A percentile compares a stretch with the other conserved stretches of the same genome.
Conservation (phyloP, 140 eudicot species). For the Senecio squalidus region DNA sequence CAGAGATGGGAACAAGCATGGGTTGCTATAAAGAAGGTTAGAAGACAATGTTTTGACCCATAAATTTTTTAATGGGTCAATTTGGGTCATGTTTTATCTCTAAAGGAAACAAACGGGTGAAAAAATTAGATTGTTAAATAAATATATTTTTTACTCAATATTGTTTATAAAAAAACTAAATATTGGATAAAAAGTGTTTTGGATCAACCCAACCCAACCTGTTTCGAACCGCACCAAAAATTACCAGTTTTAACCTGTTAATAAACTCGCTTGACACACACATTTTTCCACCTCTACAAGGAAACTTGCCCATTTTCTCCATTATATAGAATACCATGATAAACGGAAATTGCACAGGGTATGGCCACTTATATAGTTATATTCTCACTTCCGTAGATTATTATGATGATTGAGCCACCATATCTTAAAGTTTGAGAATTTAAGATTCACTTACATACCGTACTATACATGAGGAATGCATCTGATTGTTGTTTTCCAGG, state of each 20-base stretch:
- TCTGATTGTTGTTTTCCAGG: constrained; percentile 42
- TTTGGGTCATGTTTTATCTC: not conserved
- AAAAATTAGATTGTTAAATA: not conserved
- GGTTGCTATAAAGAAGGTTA: constrained; percentile 93
- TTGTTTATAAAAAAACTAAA: not conserved
- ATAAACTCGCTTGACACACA: no score
- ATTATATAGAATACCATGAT: constrained; percentile 8
- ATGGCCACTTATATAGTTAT: not conserved
- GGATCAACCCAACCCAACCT: not conserved
- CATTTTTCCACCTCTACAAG: not conserved
- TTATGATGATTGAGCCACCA: not conserved
- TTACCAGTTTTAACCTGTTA: not conserved
- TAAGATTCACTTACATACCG: not conserved
- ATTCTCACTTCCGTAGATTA: constrained; percentile 2
- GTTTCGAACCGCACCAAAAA: not conserved
- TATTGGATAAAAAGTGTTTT: not conserved
- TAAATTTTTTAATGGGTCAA: not conserved
- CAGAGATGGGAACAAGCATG: constrained; percentile 97
- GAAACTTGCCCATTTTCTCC: not conserved
- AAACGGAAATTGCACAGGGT: not conserved
- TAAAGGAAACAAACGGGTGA: not conserved
- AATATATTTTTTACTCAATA: no score
- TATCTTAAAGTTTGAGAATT: constrained; percentile 1
- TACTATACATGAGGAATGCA: constrained; percentile 8
- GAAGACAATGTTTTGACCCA: constrained; percentile 1